A percentile compares a stretch with the other conserved stretches of the same genome.
Conservation (phyloP, 1,284 basidiomycete species). For the Phenoliferia sp. region DNA sequence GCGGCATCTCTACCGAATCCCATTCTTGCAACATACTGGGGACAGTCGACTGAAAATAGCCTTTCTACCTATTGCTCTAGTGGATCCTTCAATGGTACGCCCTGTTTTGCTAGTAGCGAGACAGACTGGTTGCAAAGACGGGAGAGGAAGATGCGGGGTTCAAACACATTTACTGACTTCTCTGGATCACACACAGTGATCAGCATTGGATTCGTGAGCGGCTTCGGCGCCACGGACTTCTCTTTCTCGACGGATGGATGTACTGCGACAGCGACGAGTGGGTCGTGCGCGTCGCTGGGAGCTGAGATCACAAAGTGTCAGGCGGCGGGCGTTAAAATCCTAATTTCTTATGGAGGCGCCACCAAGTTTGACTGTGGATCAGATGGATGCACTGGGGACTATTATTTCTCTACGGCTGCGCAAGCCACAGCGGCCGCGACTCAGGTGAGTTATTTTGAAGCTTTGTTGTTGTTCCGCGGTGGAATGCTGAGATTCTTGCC, state of each 20-base stretch:
- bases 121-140: too few species aligned
- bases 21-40: neutral
- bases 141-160: too few species aligned
- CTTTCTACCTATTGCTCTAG: neutral
- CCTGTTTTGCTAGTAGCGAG: too few species aligned
- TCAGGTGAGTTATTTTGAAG: neutral
- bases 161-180: too few species aligned
- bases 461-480: neutral
- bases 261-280: neutral
- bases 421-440: neutral
- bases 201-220: neutral
- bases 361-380: neutral
- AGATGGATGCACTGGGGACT: neutral
- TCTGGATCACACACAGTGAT: too few species aligned
- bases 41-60: neutral
- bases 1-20: neutral
- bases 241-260: neutral
- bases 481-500: neutral
- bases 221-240: neutral
- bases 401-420: neutral
- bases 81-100: neutral
- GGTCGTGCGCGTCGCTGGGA: neutral
- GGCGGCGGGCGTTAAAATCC: neutral
- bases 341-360: neutral
- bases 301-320: neutral